Base-by-base conservation (phyloP, 805 yeast species). In the Sungouiozyma intestinalis region DNA sequence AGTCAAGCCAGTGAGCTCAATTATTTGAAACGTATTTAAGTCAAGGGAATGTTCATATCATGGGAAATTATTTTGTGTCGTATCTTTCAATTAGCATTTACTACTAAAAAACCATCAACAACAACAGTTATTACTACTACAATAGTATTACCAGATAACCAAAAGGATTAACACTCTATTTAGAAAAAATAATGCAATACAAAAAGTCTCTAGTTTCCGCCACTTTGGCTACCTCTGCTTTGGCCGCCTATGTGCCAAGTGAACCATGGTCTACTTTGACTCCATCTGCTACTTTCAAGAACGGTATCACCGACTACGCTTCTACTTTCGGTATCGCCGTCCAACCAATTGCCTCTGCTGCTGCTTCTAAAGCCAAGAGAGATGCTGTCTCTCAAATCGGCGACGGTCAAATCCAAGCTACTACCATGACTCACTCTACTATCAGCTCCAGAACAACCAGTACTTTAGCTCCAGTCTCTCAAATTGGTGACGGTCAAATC, bases 351-450 rank as follows among this genome's bases (percentile, higher is more conserved):
- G 67, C 71, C 21, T 13, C 21, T 16, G 16, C 40, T 51, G 35
- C 60, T 60, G 45, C 52, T 27, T 38, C 46, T 29, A 42, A 42
- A 24, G 64, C 66, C 20, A 65, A 57, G 53, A 62, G 67, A 54
- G 63, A 56, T 27, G 73, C 65, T 43, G 64, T 76, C 39, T 65
- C 77, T 46, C 81, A 75, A 63, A 76, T 77, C 43, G 71, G 71
- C 51, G 82, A 77, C 52, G 81, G 81, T 55, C 81, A 76, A 64
- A 65, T 76, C 55, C 49, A 46, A 44, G 60, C 73, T 16, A 46
- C 55, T n/a, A 49, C 62, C 27, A 46, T 42, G 35, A 19, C 52
- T 41, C 8, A 52, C 57, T 49, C 48, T 42, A n/a, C n/a, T n/a
- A n/a, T n/a, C n/a, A n/a, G n/a, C 11, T 24, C 29, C 11, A 24